Evolutionary conservation across 1,139 yeast species (phyloP).

Genomic region (Lodderomyces theae): DNA sequence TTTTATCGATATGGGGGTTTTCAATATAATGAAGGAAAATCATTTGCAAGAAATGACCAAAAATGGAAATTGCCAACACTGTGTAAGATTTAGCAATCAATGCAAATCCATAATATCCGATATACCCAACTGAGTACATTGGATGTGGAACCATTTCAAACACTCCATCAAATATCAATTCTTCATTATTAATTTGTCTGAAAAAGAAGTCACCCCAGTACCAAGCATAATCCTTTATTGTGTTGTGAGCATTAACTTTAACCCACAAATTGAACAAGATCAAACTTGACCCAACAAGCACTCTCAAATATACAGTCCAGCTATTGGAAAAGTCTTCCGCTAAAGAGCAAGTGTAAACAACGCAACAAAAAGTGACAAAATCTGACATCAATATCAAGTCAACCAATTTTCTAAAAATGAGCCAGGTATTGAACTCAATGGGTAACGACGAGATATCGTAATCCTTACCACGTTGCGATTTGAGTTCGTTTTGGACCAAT

Average conservation of each 20-base stretch:
- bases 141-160: conserved; percentile 93
- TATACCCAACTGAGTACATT: conserved; percentile 87
- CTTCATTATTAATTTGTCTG: conserved; percentile 69
- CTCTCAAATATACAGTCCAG: conserved; percentile 37
- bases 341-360: conserved; percentile 59
- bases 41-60: conserved; percentile 81
- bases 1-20: conserved; percentile 85
- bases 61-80: conserved; percentile 65
- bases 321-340: conserved; percentile 43
- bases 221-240: conserved; percentile 91
- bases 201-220: conserved; percentile 95
- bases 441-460: conserved; percentile 57
- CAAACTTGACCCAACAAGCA: conserved; percentile 45
- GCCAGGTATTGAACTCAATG: conserved; percentile 80
- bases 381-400: conserved; percentile 86
- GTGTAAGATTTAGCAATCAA: conserved; percentile 74
- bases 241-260: conserved; percentile 83
- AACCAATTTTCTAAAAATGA: conserved; percentile 73
- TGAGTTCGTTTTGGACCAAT: conserved; percentile 44
- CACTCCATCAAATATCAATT: conserved; percentile 84
- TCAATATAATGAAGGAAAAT: conserved; percentile 74
- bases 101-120: conserved; percentile 85
- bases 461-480: conserved; percentile 57
- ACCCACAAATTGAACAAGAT: conserved; percentile 82
- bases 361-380: conserved; percentile 71